Base-by-base conservation (phyloP, 495 filamentous ascomycete species). In the Gamarada debralockiae region DNA sequence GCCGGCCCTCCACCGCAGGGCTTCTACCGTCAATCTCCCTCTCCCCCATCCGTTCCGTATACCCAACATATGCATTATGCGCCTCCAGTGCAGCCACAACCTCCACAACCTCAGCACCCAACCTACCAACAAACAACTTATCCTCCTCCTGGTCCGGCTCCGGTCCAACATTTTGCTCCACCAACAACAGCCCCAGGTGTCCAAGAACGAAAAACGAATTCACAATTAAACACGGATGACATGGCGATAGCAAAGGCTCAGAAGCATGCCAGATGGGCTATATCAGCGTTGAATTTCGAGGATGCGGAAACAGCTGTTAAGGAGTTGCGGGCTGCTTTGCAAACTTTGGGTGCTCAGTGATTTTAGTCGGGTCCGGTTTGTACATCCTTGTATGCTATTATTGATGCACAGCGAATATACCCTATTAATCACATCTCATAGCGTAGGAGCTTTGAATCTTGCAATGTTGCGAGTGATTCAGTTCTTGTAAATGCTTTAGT, bases 251-350 rank as follows among this genome's bases (percentile, higher is more conserved):
- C 78, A 2, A 75, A 80, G 53, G 93, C 93, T 9, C 90, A 96
- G 65, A 98, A 97, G 60, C 93, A 96, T 72, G 92, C 93, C 0
- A 90, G 86, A 62, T 98, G 92, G 92, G 95, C 93, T 0, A 92
- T 97, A 27, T 97, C 93, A 18, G 93, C 93, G 4, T 70, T 98
- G 47, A 93, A 95, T 64, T 98, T 97, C 67, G 93, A 98, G 62
- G 93, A 98, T 70, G 86, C 96, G 9, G 72, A 84, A 21, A 98
- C 95, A 0, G 93, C 93, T 0, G 84, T 97, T 5, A 85, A 83
- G 65, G 92, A 98, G 61, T 68, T 97, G 49, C 79, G 79, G 56
- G 79, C 75, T 39, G 95, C 93, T 37, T 70, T 98, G 56, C 67
- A 77, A 47, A 64, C 72, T n/a, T 65, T 92, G 25, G 87, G 86